Base-by-base conservation (phyloP, 2,329 filamentous ascomycete species). In the Hymenotorrendiella dingleyae region DNA sequence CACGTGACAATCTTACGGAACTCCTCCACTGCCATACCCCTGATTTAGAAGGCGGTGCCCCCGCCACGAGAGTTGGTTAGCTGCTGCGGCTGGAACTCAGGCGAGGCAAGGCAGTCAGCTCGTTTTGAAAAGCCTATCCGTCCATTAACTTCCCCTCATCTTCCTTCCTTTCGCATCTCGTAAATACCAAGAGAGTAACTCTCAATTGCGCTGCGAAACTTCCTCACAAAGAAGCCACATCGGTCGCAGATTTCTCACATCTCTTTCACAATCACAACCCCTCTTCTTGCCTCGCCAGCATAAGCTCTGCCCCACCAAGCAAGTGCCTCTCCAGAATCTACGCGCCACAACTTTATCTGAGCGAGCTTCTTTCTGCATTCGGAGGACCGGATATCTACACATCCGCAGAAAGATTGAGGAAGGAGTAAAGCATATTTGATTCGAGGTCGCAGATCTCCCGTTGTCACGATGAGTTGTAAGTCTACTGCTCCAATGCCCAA, bases 391-490 rank as follows among this genome's bases (percentile, higher is more conserved):
- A n/a, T 17, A 5, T 12, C 19, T 6, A 12, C 32, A 12, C 32
- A n/a, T 34, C 32, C 32, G 32, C 32, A 34, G 32, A 34, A 22
- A 12, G n/a, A 20, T 22, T 19, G 21, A 33, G 38, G 38, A 33
- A 40, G 29, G 38, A 40, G 20, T 20, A 26, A 19, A 34, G 20
- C 7, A 33, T 14, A 2, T 20, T 33, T 21, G 6, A 6, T n/a
- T 33, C 28, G 4, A 20, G 9, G 7, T 19, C 29, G 38, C 38
- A 40, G 11, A 40, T 24, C 19, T 11, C 20, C 19, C 19, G 53
- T 50, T 56, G 53, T 42, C 51, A 57, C 53, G 45, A 61, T 61
- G 58, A 61, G 58, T 49, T 60, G 58, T 61, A 45, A 57, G 56
- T 60, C 40, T 19, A 7, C 32, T 6, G 20, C 22, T 33, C 35